Base-by-base conservation (phyloP, 805 yeast species). In the Lachancea sp. region DNA sequence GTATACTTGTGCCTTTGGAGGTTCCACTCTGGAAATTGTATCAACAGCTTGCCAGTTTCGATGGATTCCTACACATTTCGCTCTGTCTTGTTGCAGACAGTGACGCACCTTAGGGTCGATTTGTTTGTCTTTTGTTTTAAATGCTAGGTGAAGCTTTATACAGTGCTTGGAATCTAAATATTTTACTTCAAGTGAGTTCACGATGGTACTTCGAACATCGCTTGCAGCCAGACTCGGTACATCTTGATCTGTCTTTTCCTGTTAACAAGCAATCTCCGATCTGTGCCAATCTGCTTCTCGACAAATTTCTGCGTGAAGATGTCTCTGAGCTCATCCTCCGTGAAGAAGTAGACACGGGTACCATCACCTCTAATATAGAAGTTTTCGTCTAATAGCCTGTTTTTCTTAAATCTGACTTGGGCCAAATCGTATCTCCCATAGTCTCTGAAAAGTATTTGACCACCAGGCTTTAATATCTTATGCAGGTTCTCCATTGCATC, bases 341-440 rank as follows among this genome's bases (percentile, higher is more conserved):
- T 87, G 70, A 93, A 93, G 69, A 93, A 93, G 63, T 93, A 93
- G 11, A 93, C 99, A 55, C 99, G 74, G 0, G 99, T 93, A 39
- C 99, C 99, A 62, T 93, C 99, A 32, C 99, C 99, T 58, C 99
- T 78, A 32, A 90, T 88, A 65, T 93, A 93, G 60, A 93, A 93
- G 65, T 93, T 90, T 46, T 91, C 97, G 44, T 87, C 96, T 45
- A 93, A 64, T 22, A 87, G 66, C 56, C 98, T 77, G 39, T 86
- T 84, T 62, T 85, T 85, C 66, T 93, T 93, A 71, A 91, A 89
- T 55, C 99, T 69, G 45, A 93, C 83, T 62, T 93, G 99, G 0
- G 99, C 96, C 65, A 93, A 71, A 66, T 93, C 99, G 60, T 91
- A 93, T 52, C 97, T 76, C 2, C 97, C 98, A 60, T 93, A 93